phyloP scores from a whole-genome alignment of 495 filamentous ascomycete species.

The Pseudomonodictys pantanalensis region DNA sequence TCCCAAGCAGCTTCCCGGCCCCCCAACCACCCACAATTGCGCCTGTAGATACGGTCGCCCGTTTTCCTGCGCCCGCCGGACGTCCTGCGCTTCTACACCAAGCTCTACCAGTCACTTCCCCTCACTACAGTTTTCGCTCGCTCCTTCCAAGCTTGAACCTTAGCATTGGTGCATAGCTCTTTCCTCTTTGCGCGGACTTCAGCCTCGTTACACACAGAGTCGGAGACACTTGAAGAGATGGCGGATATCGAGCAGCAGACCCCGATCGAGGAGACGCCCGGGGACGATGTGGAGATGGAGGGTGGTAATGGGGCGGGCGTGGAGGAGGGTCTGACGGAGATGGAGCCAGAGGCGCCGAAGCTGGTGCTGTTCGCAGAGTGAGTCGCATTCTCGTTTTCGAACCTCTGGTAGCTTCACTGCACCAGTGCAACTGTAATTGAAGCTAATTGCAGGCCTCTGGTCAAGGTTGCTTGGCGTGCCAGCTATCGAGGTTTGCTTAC shows the following conservation, averaged over 20 bases:
- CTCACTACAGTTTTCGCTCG: not conserved
- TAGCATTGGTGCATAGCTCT: too few species aligned
- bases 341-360: constrained; percentile 28
- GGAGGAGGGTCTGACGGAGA: constrained; percentile 15
- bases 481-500: too few species aligned
- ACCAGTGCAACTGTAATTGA: constrained; percentile 13
- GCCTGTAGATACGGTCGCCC: too few species aligned
- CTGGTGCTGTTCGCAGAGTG: constrained; percentile 38
- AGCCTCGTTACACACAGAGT: not conserved
- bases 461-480: too few species aligned
- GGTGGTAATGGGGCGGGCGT: constrained; percentile 38
- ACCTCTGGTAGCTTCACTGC: too few species aligned
- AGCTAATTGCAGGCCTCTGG: too few species aligned
- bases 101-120: too few species aligned
- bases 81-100: too few species aligned
- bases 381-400: constrained; percentile 16
- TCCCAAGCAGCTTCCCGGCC: constrained; percentile 1
- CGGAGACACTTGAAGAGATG: constrained; percentile 9
- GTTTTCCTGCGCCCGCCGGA: too few species aligned
- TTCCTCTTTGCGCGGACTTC: not conserved
- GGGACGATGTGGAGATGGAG: constrained; percentile 51
- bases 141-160: too few species aligned
- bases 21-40: too few species aligned
- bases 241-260: constrained; percentile 39
- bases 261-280: constrained; percentile 40